A percentile compares a stretch with the other conserved stretches of the same genome.
Conservation (phyloP, 495 filamentous ascomycete genomes). For the Arthonia radiata region DNA sequence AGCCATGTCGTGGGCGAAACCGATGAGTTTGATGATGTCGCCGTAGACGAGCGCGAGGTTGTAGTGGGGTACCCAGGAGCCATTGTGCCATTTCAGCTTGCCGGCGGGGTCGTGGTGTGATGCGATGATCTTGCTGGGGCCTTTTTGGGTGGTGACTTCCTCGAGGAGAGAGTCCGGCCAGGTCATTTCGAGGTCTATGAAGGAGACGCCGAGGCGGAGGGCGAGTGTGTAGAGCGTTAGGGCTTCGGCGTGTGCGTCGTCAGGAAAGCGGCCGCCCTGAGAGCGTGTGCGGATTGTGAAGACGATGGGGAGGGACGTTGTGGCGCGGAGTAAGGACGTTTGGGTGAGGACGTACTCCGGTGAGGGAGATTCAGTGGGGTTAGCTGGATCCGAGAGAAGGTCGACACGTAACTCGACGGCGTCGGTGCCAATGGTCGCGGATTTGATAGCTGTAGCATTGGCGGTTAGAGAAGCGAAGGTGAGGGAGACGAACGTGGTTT, state of each 20-base stretch:
- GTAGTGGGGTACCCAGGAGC: constrained; percentile 67
- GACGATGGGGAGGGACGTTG: constrained; percentile 61
- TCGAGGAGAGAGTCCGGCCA: constrained; percentile 51
- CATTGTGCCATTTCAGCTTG: constrained; percentile 63
- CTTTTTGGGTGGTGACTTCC: constrained; percentile 39
- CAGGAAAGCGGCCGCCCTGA: constrained; percentile 77
- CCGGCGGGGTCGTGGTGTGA: constrained; percentile 79
- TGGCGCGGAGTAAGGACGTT: constrained; percentile 51
- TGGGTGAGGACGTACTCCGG: constrained; percentile 59
- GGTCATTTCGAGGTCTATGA: constrained; percentile 78
- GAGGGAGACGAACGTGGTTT: constrained; percentile 80
- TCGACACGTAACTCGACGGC: constrained; percentile 91
- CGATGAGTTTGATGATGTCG: constrained; percentile 86
- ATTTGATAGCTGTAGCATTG: constrained; percentile 42
- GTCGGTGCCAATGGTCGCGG: constrained; percentile 67
- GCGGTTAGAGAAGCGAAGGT: constrained; percentile 51
- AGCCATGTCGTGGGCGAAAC: constrained; percentile 45
- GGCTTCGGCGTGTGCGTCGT: constrained; percentile 42
- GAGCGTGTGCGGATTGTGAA: constrained; percentile 73
- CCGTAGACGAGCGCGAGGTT: constrained; percentile 69
- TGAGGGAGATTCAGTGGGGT: constrained; percentile 25
- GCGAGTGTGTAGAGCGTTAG: constrained; percentile 52
- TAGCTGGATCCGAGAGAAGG: constrained; percentile 50
- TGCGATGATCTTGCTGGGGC: constrained; percentile 62
- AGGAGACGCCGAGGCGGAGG: constrained; percentile 65